phyloP scores from a whole-genome alignment of 495 filamentous ascomycete species.

The Wilcoxina mikolae region DNA sequence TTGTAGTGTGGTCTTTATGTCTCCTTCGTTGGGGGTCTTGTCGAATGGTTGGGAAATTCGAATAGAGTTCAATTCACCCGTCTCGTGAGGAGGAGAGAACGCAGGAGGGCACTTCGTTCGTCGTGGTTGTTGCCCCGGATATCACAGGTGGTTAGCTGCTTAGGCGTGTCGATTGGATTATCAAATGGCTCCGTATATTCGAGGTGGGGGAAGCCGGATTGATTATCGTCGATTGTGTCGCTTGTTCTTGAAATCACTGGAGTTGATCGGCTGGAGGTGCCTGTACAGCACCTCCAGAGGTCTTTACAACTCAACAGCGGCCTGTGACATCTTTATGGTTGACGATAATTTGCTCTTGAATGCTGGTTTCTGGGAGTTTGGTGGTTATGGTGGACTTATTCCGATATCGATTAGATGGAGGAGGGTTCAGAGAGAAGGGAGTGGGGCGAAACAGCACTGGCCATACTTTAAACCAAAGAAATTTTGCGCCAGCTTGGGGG shows the following conservation, averaged over 20 bases:
- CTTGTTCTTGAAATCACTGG: slow-evolving; percentile 23
- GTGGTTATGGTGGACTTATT: slow-evolving; percentile 10
- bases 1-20: background rate
- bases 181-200: background rate
- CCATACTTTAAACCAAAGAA: too few relatives aligned
- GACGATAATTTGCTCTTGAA: slow-evolving; percentile 23
- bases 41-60: background rate
- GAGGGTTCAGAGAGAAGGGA: background rate
- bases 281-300: slow-evolving; percentile 26
- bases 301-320: slow-evolving; percentile 28
- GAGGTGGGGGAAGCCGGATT: background rate
- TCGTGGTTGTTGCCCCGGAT: background rate
- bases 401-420: background rate
- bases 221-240: slow-evolving; percentile 20
- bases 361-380: slow-evolving; percentile 12
- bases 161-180: background rate
- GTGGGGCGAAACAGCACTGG: background rate
- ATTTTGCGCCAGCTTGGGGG: too few relatives aligned
- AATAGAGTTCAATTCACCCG: background rate
- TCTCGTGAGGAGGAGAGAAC: background rate
- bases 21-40: background rate
- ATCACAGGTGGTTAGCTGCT: background rate
- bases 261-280: slow-evolving; percentile 26
- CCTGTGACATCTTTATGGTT: slow-evolving; percentile 27
- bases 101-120: background rate